Evolutionary conservation across 768 basidiomycete species (phyloP).

Genomic region (Termitomyces sp.): DNA sequence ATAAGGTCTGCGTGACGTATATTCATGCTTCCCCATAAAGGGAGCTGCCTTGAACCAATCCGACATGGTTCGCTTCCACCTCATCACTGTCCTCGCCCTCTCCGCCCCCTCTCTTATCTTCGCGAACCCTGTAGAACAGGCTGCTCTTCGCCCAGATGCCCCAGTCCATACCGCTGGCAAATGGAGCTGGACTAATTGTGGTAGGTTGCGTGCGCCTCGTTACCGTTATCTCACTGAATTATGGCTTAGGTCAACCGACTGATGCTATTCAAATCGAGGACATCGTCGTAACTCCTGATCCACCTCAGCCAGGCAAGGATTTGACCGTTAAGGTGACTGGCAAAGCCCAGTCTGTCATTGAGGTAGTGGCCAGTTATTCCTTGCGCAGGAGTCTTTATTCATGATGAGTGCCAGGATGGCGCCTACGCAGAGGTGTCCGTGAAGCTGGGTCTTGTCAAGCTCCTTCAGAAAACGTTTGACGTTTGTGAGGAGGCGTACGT

Average conservation of each 20-base stretch:
- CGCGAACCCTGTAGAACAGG: conserved; percentile 20
- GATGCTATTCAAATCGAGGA: conserved; percentile 62
- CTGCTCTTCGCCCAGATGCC: conserved; percentile 20
- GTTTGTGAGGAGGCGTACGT: conserved; percentile 94
- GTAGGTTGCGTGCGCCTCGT: conserved; percentile 39
- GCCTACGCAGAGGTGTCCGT: conserved; percentile 87
- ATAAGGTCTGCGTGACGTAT: conserved; percentile 9
- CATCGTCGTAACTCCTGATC: conserved; percentile 79
- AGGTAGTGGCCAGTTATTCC: conserved; percentile 41
- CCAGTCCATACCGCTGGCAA: conserved; percentile 32
- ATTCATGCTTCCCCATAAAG: conserved; percentile 6
- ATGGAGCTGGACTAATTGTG: conserved; percentile 75
- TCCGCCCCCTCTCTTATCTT: conserved; percentile 16
- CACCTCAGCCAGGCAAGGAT: conserved; percentile 82
- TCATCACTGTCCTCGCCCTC: conserved; percentile 19
- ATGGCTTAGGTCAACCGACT: conserved; percentile 33
- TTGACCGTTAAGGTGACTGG: conserved; percentile 84
- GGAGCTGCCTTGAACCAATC: conserved; percentile 12
- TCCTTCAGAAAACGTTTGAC: conserved; percentile 82
- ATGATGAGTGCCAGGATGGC: conserved; percentile 59
- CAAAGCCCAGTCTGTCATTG: conserved; percentile 49
- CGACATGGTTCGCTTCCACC: conserved; percentile 21
- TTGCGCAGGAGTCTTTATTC: neutral
- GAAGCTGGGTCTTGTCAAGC: conserved; percentile 90
- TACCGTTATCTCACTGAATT: conserved; percentile 4